Conservation (phyloP, 352 stramenopile species). For the Phytopythium kandeliae region DNA sequence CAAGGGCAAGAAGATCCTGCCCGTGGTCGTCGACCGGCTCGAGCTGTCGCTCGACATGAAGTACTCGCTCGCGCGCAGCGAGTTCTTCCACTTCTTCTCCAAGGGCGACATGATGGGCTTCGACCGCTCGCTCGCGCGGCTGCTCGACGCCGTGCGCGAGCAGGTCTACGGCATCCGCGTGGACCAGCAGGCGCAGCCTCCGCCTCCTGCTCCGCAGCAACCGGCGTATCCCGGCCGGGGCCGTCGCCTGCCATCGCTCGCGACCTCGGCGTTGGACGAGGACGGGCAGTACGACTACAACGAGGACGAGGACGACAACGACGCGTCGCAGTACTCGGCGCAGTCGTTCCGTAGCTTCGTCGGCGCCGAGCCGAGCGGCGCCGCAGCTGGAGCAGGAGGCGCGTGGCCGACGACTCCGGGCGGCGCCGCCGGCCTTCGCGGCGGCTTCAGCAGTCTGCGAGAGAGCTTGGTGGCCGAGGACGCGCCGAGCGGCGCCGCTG, state of each 20-base stretch:
- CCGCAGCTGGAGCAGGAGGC: not conserved
- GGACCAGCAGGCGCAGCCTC: not conserved
- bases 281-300: conserved; percentile 5
- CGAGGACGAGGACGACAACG: conserved; percentile 5
- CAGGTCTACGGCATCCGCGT: conserved; percentile 68
- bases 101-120: conserved; percentile 79
- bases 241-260: conserved; percentile 1
- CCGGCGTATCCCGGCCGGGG: not conserved
- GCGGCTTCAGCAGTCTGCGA: conserved; percentile 27
- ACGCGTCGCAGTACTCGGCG: conserved; percentile 4
- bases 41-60: conserved; percentile 68
- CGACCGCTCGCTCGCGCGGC: conserved; percentile 40
- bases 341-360: conserved; percentile 8
- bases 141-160: conserved; percentile 55
- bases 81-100: conserved; percentile 81
- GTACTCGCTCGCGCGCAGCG: conserved; percentile 71
- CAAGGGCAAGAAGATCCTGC: conserved; percentile 79
- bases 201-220: not conserved
- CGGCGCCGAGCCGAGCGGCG: not conserved
- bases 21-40: conserved; percentile 61
- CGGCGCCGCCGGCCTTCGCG: conserved; percentile 16
- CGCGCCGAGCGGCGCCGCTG: not conserved
- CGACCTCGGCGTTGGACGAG: not conserved
- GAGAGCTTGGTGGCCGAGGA: conserved; percentile 24
- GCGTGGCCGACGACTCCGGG: not conserved